These are phyloP conservation scores for Lachnellula willkommii DNA, from an alignment of 2,329 filamentous ascomycete genomes.

Conservation along the genomic window DNA sequence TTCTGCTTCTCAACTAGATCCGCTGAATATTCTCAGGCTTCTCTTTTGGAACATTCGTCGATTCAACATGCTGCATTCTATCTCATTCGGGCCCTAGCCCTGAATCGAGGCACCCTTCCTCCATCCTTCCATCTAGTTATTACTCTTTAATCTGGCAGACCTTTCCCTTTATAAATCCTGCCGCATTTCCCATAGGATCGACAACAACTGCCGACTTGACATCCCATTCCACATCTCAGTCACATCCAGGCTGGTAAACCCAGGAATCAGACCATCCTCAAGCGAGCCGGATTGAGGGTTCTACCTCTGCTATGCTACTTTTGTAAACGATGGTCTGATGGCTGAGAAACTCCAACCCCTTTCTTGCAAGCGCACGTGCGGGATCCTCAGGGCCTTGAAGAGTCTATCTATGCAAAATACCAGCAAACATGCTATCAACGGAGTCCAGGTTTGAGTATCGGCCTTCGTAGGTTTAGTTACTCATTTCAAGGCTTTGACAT, in stretches of 20 bases:
- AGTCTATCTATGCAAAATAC: neutral
- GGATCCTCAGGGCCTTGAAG: neutral
- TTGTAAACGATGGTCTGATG: neutral
- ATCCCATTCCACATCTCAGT: too few species aligned
- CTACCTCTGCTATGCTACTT: neutral
- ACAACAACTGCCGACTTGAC: too few species aligned
- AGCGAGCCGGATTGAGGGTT: neutral
- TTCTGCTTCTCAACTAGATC: too few species aligned
- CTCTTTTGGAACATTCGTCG: too few species aligned
- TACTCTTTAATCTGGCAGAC: too few species aligned
- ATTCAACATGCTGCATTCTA: too few species aligned
- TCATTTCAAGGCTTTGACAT: neutral
- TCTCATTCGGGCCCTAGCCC: too few species aligned
- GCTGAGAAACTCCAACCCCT: neutral
- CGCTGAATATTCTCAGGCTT: too few species aligned
- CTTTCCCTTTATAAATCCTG: too few species aligned
- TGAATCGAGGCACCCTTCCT: too few species aligned
- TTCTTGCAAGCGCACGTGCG: neutral
- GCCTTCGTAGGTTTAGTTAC: neutral
- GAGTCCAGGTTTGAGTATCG: neutral
- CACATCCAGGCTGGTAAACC: neutral
- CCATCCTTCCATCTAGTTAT: too few species aligned
- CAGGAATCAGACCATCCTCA: neutral
- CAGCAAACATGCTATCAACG: neutral
- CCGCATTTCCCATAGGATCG: too few species aligned